These are phyloP conservation scores for Corylus heterophylla DNA, from an alignment of 306 rosid genomes.

Conservation along the genomic window DNA sequence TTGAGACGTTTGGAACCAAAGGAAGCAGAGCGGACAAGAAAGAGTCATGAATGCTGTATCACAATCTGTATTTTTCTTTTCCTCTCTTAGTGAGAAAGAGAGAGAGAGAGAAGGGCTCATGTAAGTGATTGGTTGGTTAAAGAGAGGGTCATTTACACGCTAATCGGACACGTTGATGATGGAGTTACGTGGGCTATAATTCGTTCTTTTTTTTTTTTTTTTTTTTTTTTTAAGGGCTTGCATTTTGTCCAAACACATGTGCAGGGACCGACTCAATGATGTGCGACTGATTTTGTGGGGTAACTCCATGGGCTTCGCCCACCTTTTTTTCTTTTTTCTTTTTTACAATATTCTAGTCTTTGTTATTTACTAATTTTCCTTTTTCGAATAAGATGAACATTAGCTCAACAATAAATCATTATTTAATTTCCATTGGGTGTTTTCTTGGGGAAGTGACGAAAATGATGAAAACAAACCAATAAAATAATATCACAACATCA, in stretches of 20 bases:
- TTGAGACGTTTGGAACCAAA: slow-evolving; percentile 27
- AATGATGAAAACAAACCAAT: background rate
- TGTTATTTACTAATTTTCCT: background rate
- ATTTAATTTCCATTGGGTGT: background rate
- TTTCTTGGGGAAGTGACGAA: background rate
- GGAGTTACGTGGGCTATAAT: slow-evolving; percentile 35
- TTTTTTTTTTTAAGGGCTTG: slow-evolving; percentile 37
- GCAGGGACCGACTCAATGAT: slow-evolving; percentile 24
- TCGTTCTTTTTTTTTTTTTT: too few relatives aligned
- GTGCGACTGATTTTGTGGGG: slow-evolving; percentile 65
- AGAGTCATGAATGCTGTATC: slow-evolving; percentile 43
- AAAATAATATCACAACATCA: too few relatives aligned
- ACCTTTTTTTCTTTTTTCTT: slow-evolving; percentile 2
- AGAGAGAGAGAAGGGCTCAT: background rate
- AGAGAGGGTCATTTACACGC: slow-evolving; percentile 28
- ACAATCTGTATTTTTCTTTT: background rate
- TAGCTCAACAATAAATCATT: too few relatives aligned
- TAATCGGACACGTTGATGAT: slow-evolving; percentile 32
- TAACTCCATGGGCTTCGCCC: slow-evolving; percentile 54
- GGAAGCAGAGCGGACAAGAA: slow-evolving; percentile 43
- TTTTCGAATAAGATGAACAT: too few relatives aligned
- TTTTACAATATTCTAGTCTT: too few relatives aligned
- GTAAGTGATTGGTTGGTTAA: slow-evolving; percentile 3
- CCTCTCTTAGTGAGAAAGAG: background rate
- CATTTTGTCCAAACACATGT: background rate